Conservation (phyloP, 2,329 filamentous ascomycete genomes). For the Cryoendolithus antarcticus region DNA sequence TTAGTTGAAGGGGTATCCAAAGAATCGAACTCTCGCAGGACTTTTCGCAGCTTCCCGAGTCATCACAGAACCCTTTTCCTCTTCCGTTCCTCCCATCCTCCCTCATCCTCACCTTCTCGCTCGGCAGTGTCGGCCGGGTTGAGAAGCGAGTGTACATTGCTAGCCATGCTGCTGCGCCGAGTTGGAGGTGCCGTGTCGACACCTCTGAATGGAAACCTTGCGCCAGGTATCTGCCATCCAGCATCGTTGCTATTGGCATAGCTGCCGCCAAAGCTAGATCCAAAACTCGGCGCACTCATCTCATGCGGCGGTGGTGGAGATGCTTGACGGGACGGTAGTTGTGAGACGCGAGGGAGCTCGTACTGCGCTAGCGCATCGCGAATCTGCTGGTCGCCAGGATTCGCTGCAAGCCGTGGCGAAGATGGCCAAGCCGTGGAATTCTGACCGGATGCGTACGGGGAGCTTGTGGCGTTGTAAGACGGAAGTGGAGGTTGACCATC, state of each 20-base stretch:
- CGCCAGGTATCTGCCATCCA: slow-evolving; percentile 43
- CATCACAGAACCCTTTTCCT: slow-evolving; percentile 41
- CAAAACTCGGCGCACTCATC: slow-evolving; percentile 25
- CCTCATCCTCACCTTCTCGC: slow-evolving; percentile 50
- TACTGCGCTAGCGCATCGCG: slow-evolving; percentile 53
- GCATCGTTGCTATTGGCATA: slow-evolving; percentile 41
- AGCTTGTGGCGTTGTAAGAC: slow-evolving; percentile 25
- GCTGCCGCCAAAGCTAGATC: slow-evolving; percentile 37
- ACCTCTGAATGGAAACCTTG: slow-evolving; percentile 36
- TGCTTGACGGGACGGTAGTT: slow-evolving; percentile 36
- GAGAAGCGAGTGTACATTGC: slow-evolving; percentile 53
- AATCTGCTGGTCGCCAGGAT: slow-evolving; percentile 47
- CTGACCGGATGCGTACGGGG: slow-evolving; percentile 24
- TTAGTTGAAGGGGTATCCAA: too few relatives aligned
- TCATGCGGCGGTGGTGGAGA: slow-evolving; percentile 35
- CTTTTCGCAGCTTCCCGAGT: too few relatives aligned
- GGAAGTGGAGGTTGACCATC: slow-evolving; percentile 47
- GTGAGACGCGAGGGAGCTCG: slow-evolving; percentile 46
- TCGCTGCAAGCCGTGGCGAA: slow-evolving; percentile 49
- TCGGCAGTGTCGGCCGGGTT: slow-evolving; percentile 59
- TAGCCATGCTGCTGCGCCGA: slow-evolving; percentile 57
- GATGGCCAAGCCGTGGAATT: slow-evolving; percentile 49
- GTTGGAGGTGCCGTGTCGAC: slow-evolving; percentile 49
- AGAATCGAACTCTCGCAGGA: too few relatives aligned
- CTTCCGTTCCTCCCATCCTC: slow-evolving; percentile 47